These are phyloP conservation scores for Coniella vitis DNA, from an alignment of 2,329 filamentous ascomycete genomes.

Conservation along the genomic window DNA sequence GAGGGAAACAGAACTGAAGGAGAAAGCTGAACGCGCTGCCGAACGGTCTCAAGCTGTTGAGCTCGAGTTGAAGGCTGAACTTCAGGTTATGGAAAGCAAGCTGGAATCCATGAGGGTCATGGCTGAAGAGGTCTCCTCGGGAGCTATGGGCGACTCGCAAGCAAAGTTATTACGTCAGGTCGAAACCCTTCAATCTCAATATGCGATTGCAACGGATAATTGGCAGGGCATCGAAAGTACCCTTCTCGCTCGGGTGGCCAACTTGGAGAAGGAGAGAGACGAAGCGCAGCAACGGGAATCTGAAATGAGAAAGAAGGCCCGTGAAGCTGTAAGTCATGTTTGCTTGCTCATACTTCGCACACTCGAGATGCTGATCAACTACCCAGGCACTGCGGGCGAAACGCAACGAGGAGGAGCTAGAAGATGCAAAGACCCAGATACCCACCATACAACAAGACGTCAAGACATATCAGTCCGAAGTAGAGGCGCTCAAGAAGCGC, in stretches of 20 bases:
- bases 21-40: conserved; percentile 64
- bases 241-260: conserved; percentile 67
- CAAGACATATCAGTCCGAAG: conserved; percentile 48
- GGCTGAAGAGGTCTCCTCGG: conserved; percentile 84
- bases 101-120: conserved; percentile 78
- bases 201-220: conserved; percentile 88
- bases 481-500: conserved; percentile 57
- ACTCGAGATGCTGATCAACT: conserved; percentile 22
- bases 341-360: not conserved
- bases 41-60: conserved; percentile 65
- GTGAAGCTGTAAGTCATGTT: conserved; percentile 64
- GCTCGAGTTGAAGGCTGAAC: conserved; percentile 72
- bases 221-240: conserved; percentile 96
- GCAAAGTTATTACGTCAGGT: conserved; percentile 89
- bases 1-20: conserved; percentile 65
- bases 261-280: conserved; percentile 83
- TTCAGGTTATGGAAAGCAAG: conserved; percentile 74
- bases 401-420: conserved; percentile 74
- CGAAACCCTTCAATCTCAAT: conserved; percentile 91
- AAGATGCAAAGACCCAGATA: conserved; percentile 59
- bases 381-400: conserved; percentile 55
- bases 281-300: conserved; percentile 76
- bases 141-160: conserved; percentile 73
- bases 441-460: conserved; percentile 59
- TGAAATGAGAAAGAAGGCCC: conserved; percentile 81